phyloP scores from a whole-genome alignment of 257 asterid species.

The Eustoma russellianum region DNA sequence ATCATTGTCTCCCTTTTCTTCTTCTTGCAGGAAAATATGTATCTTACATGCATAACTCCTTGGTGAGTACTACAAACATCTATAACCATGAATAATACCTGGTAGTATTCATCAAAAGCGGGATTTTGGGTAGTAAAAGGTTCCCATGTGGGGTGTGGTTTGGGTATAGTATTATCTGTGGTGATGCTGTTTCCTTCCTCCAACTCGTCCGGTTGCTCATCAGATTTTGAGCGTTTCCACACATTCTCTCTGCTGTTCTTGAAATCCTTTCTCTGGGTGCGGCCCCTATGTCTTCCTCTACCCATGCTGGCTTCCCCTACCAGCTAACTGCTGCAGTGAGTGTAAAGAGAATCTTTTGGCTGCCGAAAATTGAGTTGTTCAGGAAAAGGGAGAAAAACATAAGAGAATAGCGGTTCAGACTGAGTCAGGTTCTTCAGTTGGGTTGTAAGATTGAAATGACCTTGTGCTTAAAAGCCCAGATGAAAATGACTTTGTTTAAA shows the following conservation, averaged over 20 bases:
- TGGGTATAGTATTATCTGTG: conserved; percentile 15
- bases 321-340: neutral
- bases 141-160: conserved; percentile 40
- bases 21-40: neutral
- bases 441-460: neutral
- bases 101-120: conserved; percentile 77
- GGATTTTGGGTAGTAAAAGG: conserved; percentile 62
- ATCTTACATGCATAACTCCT: neutral
- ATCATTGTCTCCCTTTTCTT: neutral
- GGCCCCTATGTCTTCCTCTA: conserved; percentile 65
- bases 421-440: neutral
- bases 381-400: neutral
- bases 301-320: conserved; percentile 36
- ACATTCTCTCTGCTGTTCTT: conserved; percentile 69
- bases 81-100: conserved; percentile 28
- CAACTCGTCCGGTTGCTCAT: conserved; percentile 13
- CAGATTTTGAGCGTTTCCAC: conserved; percentile 76
- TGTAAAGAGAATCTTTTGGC: neutral
- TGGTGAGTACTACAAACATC: too few species aligned
- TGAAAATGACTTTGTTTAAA: too few species aligned
- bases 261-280: conserved; percentile 93
- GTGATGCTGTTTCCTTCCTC: conserved; percentile 14
- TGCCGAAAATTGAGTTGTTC: conserved; percentile 1
- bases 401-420: neutral
- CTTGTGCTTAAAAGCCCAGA: too few species aligned